Conservation (phyloP, 1,284 basidiomycete species). For the Cerioporus squamosus region DNA sequence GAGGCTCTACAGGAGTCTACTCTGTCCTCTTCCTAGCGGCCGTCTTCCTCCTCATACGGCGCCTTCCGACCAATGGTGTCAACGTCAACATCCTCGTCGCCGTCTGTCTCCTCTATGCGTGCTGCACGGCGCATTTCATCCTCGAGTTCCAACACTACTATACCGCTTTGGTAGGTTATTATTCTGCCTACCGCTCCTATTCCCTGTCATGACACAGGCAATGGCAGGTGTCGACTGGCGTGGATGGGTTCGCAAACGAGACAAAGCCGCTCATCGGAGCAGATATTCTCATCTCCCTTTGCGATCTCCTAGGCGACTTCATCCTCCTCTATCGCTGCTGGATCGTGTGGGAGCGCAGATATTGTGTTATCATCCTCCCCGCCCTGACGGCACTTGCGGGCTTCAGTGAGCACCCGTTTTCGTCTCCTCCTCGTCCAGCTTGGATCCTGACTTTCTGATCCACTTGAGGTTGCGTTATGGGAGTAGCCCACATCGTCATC, state of each 20-base stretch:
- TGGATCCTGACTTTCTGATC: background rate
- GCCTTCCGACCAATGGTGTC: background rate
- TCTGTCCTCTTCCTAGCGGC: slow-evolving; percentile 6
- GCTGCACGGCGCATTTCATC: slow-evolving; percentile 40
- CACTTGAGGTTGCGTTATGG: slow-evolving; percentile 12
- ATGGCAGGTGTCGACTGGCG: background rate
- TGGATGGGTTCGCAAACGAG: slow-evolving; percentile 33
- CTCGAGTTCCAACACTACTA: slow-evolving; percentile 44
- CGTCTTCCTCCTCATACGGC: slow-evolving; percentile 24
- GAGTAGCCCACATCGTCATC: slow-evolving; percentile 18
- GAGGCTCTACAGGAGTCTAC: slow-evolving; percentile 9
- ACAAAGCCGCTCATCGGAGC: slow-evolving; percentile 32
- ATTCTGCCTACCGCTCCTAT: background rate
- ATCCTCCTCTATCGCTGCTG: slow-evolving; percentile 46
- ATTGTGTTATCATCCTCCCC: slow-evolving; percentile 35
- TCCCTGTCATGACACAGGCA: background rate
- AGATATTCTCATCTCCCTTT: slow-evolving; percentile 40
- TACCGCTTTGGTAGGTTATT: slow-evolving; percentile 34
- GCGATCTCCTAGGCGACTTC: slow-evolving; percentile 43
- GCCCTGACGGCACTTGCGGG: slow-evolving; percentile 37
- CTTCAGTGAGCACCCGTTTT: slow-evolving; percentile 30
- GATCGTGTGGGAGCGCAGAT: slow-evolving; percentile 37
- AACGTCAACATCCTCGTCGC: slow-evolving; percentile 32
- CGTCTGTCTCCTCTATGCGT: slow-evolving; percentile 37
- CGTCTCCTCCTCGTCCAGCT: background rate